A percentile compares a stretch with the other conserved stretches of the same genome.
Evolutionary conservation across 2,329 filamentous ascomycete genomes (phyloP).

Genomic region (Verticillium dahliae): DNA sequence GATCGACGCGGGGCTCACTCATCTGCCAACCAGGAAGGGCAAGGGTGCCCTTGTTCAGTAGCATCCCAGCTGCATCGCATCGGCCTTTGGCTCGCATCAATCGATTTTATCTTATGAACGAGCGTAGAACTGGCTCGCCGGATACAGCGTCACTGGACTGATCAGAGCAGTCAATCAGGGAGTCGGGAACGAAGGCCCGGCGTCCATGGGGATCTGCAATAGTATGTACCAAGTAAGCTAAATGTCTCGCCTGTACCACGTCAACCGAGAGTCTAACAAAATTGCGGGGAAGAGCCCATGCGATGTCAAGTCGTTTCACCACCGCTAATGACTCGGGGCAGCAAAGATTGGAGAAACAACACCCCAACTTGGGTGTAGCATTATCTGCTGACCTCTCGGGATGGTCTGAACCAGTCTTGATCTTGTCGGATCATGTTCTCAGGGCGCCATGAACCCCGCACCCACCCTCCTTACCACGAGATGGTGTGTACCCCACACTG

Average conservation of each 20-base stretch:
- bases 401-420: not conserved
- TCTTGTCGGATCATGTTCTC: too few relatives aligned
- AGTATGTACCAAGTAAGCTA: not conserved
- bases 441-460: not conserved
- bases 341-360: not conserved
- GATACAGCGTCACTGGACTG: not conserved
- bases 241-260: not conserved
- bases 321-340: not conserved
- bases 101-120: not conserved
- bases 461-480: not conserved
- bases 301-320: not conserved
- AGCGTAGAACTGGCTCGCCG: not conserved
- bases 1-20: not conserved
- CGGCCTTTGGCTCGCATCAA: not conserved
- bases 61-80: not conserved
- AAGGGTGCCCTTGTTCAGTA: not conserved
- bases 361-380: not conserved
- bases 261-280: not conserved
- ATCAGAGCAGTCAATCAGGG: not conserved
- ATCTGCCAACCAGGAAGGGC: not conserved
- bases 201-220: constrained; percentile 6
- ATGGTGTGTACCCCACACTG: not conserved
- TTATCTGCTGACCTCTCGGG: not conserved
- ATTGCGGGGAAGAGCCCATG: not conserved
- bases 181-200: constrained; percentile 3